A percentile compares a stretch with the other conserved stretches of the same genome.
Conservation (phyloP, 148 eudicot species). For the Cornus suecica region DNA sequence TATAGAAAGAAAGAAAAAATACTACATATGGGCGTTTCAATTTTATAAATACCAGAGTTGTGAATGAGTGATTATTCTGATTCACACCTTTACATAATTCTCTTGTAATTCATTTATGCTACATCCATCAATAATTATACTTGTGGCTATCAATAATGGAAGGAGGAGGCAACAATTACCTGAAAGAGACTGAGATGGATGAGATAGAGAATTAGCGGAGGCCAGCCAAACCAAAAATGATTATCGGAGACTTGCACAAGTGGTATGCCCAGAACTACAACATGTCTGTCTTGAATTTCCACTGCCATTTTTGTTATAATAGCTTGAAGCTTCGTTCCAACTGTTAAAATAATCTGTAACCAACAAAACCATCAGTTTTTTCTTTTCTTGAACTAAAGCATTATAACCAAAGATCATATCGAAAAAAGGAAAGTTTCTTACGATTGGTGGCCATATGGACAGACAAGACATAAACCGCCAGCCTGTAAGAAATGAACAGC, state of each 20-base stretch:
- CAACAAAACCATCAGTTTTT: slow-evolving; percentile 12
- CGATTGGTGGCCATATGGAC: slow-evolving; percentile 67
- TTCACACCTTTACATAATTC: no score
- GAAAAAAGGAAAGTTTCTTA: slow-evolving; percentile 32
- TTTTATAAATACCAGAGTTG: no score
- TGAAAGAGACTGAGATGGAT: slow-evolving; percentile 83
- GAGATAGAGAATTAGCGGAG: slow-evolving; percentile 63
- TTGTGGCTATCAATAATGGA: no score
- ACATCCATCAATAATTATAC: not conserved
- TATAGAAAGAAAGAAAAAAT: no score
- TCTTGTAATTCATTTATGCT: no score
- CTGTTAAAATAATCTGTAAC: slow-evolving; percentile 61
- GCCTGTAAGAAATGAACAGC: slow-evolving; percentile 33
- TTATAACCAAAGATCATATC: not conserved
- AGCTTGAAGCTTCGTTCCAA: slow-evolving; percentile 91
- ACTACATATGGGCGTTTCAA: no score
- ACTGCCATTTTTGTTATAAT: slow-evolving; percentile 85
- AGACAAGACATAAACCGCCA: slow-evolving; percentile 55
- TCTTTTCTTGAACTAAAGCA: not conserved
- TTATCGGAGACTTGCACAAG: slow-evolving; percentile 82
- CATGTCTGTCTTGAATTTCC: slow-evolving; percentile 85
- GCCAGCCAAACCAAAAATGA: slow-evolving; percentile 85
- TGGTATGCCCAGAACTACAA: slow-evolving; percentile 92
- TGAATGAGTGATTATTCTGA: no score
- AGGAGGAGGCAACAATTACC: slow-evolving; percentile 30